Percentiles rank a stretch among this genome's conserved stretches.
Conservation (phyloP, 176 grass and related monocot species). For the Zea luxurians region DNA sequence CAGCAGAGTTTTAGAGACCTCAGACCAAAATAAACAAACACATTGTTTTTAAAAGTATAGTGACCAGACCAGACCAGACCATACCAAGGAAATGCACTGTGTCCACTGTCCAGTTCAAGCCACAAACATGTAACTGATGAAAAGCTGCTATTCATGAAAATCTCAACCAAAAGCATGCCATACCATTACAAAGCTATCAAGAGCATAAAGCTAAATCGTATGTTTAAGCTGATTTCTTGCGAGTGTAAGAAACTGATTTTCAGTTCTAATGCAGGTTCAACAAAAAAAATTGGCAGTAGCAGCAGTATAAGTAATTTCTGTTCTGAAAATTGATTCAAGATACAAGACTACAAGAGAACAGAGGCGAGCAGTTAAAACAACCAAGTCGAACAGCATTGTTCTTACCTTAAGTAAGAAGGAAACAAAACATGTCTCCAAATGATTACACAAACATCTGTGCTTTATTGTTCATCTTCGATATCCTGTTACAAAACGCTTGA, state of each 20-base stretch:
- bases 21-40: constrained; percentile 2
- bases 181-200: constrained; percentile 11
- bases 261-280: neutral
- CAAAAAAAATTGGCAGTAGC: constrained; percentile 4
- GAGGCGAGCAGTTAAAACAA: neutral
- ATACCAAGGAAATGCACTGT: neutral
- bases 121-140: neutral
- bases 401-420: constrained; percentile 27
- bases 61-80: neutral
- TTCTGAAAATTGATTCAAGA: constrained; percentile 3
- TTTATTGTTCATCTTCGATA: constrained; percentile 49
- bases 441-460: constrained; percentile 13
- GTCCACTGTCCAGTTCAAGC: neutral
- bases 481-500: constrained; percentile 80
- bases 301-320: neutral
- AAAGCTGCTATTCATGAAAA: constrained; percentile 12
- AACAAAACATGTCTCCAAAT: constrained; percentile 2
- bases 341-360: neutral
- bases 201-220: neutral
- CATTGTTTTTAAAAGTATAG: neutral
- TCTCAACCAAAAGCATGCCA: neutral
- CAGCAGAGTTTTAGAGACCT: neutral
- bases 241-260: neutral
- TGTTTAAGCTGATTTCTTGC: neutral
- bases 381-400: constrained; percentile 2